Evolutionary conservation across 768 basidiomycete genomes (phyloP).

Genomic region (Tulasnella calospora): DNA sequence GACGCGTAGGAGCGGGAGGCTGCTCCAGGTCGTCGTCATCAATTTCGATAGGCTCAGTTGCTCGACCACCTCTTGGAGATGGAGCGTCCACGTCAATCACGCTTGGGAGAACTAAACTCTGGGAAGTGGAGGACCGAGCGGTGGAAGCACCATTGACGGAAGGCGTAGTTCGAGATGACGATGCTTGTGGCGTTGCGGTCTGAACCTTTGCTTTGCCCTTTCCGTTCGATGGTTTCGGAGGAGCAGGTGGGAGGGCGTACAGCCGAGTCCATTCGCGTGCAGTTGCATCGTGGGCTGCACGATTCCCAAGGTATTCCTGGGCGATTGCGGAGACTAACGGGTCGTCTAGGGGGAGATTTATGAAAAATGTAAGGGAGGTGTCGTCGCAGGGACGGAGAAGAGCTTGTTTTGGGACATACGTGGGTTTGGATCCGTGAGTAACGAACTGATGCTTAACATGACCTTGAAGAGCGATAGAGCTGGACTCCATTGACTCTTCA

Average conservation of each 20-base stretch:
- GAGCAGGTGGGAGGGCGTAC: conserved; percentile 52
- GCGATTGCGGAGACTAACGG: conserved; percentile 63
- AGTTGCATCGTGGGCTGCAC: conserved; percentile 66
- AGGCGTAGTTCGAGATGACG: background rate
- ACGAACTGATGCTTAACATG: conserved; percentile 85
- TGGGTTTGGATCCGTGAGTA: conserved; percentile 92
- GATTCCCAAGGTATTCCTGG: conserved; percentile 59
- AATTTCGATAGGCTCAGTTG: conserved; percentile 2
- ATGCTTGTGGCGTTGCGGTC: background rate
- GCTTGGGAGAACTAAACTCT: background rate
- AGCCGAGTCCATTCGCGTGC: conserved; percentile 73
- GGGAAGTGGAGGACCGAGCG: background rate
- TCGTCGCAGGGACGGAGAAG: background rate
- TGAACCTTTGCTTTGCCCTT: conserved; percentile 20
- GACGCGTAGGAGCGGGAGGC: background rate
- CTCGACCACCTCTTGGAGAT: conserved; percentile 1
- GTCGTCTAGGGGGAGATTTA: background rate
- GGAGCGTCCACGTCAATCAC: background rate
- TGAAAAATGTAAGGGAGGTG: background rate
- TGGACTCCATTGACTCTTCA: conserved; percentile 93
- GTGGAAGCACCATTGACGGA: background rate
- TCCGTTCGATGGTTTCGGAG: conserved; percentile 25
- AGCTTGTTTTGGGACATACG: conserved; percentile 46
- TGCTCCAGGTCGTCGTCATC: conserved; percentile 14
- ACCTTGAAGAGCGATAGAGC: conserved; percentile 92